Evolutionary conservation across 2,329 filamentous ascomycete genomes (phyloP).

Genomic region (Colletotrichum sp.): DNA sequence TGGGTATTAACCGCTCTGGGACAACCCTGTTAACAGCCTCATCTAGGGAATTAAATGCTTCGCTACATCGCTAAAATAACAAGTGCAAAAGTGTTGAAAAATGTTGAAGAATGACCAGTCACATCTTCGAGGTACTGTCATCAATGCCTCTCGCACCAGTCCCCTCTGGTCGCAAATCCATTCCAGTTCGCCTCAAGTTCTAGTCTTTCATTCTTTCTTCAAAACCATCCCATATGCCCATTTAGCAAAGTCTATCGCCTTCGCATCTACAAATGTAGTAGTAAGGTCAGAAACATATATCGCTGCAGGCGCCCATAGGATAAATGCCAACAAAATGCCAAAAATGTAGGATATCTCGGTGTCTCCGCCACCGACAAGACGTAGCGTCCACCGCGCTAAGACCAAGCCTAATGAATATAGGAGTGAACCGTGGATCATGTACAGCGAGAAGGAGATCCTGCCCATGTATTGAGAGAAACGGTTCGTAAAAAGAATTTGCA

Average conservation of each 20-base stretch:
- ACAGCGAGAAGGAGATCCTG: constrained; percentile 42
- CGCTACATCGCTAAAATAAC: background rate
- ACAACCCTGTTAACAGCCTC: background rate
- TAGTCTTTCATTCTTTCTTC: background rate
- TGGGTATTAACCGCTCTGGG: too few species aligned
- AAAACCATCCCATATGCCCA: background rate
- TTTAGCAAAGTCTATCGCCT: background rate
- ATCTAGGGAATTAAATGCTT: background rate
- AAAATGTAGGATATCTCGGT: background rate
- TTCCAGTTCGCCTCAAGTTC: background rate
- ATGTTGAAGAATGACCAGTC: background rate
- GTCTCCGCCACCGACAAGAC: background rate
- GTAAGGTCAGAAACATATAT: background rate
- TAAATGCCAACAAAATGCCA: background rate
- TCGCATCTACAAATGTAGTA: background rate
- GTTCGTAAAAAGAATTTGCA: constrained; percentile 29
- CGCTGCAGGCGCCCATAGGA: background rate
- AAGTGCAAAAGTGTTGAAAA: background rate
- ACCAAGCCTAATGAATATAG: background rate
- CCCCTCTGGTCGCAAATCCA: background rate
- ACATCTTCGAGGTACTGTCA: too few species aligned
- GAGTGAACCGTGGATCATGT: constrained; percentile 36
- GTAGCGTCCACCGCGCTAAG: background rate
- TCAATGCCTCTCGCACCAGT: too few species aligned
- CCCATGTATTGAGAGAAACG: constrained; percentile 38